Conservation (phyloP, 2,329 filamentous ascomycete genomes). For the Malbranchea zuffiana region DNA sequence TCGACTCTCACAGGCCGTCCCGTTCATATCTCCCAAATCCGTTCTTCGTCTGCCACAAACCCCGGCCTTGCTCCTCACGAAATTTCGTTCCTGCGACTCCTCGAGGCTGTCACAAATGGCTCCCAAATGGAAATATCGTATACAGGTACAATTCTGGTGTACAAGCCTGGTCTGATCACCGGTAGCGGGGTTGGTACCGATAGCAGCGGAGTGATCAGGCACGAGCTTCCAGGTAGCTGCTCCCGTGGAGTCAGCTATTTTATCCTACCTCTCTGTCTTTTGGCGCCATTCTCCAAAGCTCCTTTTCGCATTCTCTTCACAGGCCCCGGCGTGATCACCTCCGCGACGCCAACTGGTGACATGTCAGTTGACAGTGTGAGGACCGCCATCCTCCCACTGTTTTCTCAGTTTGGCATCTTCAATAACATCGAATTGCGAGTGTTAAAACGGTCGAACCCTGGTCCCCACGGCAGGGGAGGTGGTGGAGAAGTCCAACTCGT, state of each 20-base stretch:
- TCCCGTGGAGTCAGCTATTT: conserved; percentile 82
- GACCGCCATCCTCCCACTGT: conserved; percentile 82
- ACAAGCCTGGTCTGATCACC: conserved; percentile 83
- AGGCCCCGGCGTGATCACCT: conserved; percentile 86
- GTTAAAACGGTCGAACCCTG: conserved; percentile 66
- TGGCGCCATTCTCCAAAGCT: conserved; percentile 87
- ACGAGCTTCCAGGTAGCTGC: conserved; percentile 67
- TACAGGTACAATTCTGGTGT: conserved; percentile 86
- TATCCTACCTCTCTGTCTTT: conserved; percentile 73
- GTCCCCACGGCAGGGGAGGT: conserved; percentile 63
- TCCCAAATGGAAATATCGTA: conserved; percentile 91
- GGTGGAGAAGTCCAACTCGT: conserved; percentile 87
- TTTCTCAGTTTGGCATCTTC: conserved; percentile 80
- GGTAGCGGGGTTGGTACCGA: conserved; percentile 69
- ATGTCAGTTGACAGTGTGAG: conserved; percentile 87
- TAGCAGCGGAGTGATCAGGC: conserved; percentile 65
- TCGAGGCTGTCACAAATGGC: conserved; percentile 92
- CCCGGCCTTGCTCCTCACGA: conserved; percentile 87
- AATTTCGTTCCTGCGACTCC: conserved; percentile 86
- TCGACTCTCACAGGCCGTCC: conserved; percentile 83
- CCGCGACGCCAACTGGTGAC: conserved; percentile 71
- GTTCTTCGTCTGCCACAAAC: conserved; percentile 69
- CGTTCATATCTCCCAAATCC: conserved; percentile 87
- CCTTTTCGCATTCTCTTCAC: conserved; percentile 83
- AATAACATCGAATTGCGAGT: conserved; percentile 77